Evolutionary conservation across 2,329 filamentous ascomycete species (phyloP).

Genomic region (Penicillium freii): DNA sequence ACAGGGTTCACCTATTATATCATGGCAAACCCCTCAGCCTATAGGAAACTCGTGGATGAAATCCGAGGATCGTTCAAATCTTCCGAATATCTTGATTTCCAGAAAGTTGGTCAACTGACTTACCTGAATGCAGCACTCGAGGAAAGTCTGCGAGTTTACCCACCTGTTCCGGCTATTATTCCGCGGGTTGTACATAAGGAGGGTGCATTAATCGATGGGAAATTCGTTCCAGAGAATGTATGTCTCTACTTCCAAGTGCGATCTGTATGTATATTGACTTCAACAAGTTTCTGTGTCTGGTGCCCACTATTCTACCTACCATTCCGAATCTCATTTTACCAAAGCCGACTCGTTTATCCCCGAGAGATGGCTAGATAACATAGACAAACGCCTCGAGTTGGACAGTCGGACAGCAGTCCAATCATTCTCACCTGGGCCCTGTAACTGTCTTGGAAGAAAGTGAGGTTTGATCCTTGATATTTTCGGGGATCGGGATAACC

Average conservation of each 20-base stretch:
- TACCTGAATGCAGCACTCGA: conserved; percentile 44
- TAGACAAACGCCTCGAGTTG: conserved; percentile 17
- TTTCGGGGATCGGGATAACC: conserved; percentile 1
- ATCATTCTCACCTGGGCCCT: conserved; percentile 28
- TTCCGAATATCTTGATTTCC: conserved; percentile 37
- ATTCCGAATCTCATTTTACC: conserved; percentile 22
- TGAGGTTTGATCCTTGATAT: conserved; percentile 15
- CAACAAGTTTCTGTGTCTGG: conserved; percentile 11
- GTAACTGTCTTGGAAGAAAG: conserved; percentile 31
- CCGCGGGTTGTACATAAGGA: conserved; percentile 35
- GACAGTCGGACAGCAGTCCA: conserved; percentile 18
- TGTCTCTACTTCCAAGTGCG: background rate
- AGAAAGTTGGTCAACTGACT: conserved; percentile 27
- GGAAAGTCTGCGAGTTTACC: conserved; percentile 45
- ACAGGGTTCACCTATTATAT: conserved; percentile 39
- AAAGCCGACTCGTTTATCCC: conserved; percentile 30
- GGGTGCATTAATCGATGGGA: conserved; percentile 39
- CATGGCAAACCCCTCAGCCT: conserved; percentile 24
- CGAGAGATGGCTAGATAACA: conserved; percentile 28
- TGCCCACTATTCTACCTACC: conserved; percentile 15
- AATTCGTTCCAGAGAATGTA: conserved; percentile 34
- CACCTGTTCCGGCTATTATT: conserved; percentile 38
- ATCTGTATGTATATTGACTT: background rate
- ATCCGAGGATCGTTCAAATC: conserved; percentile 19
- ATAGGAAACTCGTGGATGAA: conserved; percentile 17